A percentile compares a stretch with the other conserved stretches of the same genome.
These are phyloP conservation scores for Dichotomocladium elegans DNA, from an alignment of 371 early-diverging fungal genomes.

Conservation along the genomic window DNA sequence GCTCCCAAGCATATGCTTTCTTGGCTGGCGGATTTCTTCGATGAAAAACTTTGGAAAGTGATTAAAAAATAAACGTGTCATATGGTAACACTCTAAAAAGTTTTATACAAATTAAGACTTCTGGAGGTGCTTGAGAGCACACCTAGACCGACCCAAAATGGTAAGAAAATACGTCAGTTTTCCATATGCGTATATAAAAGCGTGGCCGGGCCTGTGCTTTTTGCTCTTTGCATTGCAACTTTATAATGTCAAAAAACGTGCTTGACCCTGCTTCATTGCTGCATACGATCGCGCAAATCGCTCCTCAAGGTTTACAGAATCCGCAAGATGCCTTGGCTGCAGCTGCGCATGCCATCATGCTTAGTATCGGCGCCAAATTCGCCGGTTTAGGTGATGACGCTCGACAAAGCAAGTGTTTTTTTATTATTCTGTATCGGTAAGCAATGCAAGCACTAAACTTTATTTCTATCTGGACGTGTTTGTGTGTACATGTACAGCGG, in stretches of 20 bases:
- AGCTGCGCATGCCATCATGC: constrained; percentile 56
- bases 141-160: no score
- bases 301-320: constrained; percentile 23
- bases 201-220: no score
- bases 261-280: constrained; percentile 39
- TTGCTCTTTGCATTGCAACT: neutral
- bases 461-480: neutral
- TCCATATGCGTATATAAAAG: no score
- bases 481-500: constrained; percentile 30
- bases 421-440: neutral
- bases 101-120: no score
- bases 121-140: no score
- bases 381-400: constrained; percentile 64
- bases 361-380: constrained; percentile 56
- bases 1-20: no score
- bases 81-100: no score
- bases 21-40: no score
- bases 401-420: constrained; percentile 26
- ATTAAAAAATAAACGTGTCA: no score
- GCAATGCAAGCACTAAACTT: neutral
- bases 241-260: constrained; percentile 11
- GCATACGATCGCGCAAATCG: constrained; percentile 19
- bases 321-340: constrained; percentile 58
- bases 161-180: no score
- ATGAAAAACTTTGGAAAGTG: no score